A percentile compares a stretch with the other conserved stretches of the same genome.
Conservation (phyloP, 2,329 filamentous ascomycete species). For the Coleophoma cylindrospora region DNA sequence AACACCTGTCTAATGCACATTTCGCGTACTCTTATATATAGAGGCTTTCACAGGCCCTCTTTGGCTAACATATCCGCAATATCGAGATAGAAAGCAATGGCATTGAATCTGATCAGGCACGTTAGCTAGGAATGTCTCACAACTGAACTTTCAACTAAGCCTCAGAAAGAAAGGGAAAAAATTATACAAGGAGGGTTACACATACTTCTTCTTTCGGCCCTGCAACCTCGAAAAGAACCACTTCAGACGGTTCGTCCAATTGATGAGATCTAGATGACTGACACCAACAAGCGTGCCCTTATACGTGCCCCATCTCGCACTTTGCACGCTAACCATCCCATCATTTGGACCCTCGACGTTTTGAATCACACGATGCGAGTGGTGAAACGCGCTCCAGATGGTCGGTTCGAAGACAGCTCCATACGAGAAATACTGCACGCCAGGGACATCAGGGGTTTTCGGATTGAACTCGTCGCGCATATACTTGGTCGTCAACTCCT, state of each 20-base stretch:
- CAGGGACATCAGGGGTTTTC: slow-evolving; percentile 44
- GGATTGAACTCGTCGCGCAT: slow-evolving; percentile 57
- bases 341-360: slow-evolving; percentile 56
- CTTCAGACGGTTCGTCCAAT: slow-evolving; percentile 58
- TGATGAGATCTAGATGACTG: slow-evolving; percentile 61
- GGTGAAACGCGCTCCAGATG: slow-evolving; percentile 60
- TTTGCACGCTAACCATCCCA: slow-evolving; percentile 61
- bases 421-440: slow-evolving; percentile 58
- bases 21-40: too few species aligned
- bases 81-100: slow-evolving; percentile 61
- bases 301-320: slow-evolving; percentile 58
- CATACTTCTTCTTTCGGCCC: slow-evolving; percentile 46
- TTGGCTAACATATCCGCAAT: slow-evolving; percentile 68
- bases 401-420: slow-evolving; percentile 50
- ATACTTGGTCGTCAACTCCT: slow-evolving; percentile 53
- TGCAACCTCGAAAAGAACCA: slow-evolving; percentile 48
- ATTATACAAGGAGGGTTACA: slow-evolving; percentile 20
- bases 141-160: too few species aligned
- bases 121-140: too few species aligned
- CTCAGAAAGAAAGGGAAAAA: too few species aligned
- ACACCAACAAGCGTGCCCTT: slow-evolving; percentile 58
- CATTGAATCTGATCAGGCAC: slow-evolving; percentile 48
- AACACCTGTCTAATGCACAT: too few species aligned
- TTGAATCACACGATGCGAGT: slow-evolving; percentile 44
- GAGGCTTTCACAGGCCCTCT: slow-evolving; percentile 39